These are phyloP conservation scores for Citrullus amarus DNA, from an alignment of 306 rosid genomes.

Conservation along the genomic window DNA sequence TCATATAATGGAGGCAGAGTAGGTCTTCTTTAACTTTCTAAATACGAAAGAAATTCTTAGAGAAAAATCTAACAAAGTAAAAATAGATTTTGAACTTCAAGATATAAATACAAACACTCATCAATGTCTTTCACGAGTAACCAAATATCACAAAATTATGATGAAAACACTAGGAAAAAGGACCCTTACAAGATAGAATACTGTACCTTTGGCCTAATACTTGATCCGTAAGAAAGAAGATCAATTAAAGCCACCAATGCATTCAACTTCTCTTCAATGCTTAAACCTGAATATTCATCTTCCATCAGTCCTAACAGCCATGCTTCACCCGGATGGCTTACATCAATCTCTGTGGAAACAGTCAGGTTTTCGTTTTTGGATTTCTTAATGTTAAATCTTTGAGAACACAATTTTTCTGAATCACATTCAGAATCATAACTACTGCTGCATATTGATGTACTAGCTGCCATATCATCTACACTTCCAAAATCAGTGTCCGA, in stretches of 20 bases:
- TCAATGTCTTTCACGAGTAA: neutral
- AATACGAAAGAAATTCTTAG: neutral
- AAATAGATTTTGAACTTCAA: neutral
- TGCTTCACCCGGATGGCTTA: slow-evolving; percentile 80
- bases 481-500: slow-evolving; percentile 82
- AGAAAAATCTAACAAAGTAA: neutral
- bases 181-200: neutral
- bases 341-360: slow-evolving; percentile 72
- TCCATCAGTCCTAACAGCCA: slow-evolving; percentile 93
- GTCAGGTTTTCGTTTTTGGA: slow-evolving; percentile 23
- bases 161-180: neutral
- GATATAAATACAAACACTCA: neutral
- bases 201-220: slow-evolving; percentile 66
- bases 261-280: slow-evolving; percentile 80
- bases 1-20: neutral
- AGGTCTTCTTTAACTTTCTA: neutral
- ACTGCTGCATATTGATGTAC: slow-evolving; percentile 36
- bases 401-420: slow-evolving; percentile 27
- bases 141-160: neutral
- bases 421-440: slow-evolving; percentile 49
- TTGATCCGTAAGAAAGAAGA: slow-evolving; percentile 75
- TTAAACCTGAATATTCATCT: slow-evolving; percentile 79
- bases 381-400: slow-evolving; percentile 18
- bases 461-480: slow-evolving; percentile 51
- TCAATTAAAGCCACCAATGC: slow-evolving; percentile 69